phyloP scores from a whole-genome alignment of 2,329 filamentous ascomycete species.

The Paecilomyces niveus region DNA sequence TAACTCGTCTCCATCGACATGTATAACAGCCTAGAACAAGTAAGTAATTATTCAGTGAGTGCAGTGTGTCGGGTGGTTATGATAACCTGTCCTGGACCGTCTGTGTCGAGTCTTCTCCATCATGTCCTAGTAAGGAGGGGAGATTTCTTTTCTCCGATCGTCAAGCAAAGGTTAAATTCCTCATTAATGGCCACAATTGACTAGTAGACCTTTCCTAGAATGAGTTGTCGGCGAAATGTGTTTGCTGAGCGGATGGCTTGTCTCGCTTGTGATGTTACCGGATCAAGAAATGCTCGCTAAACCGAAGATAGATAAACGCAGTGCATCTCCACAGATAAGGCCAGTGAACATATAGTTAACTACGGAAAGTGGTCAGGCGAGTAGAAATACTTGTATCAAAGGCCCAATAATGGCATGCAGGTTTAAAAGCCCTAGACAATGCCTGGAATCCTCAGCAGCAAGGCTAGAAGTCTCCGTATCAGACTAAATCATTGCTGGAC shows the following conservation, averaged over 20 bases:
- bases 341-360: background rate
- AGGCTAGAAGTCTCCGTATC: background rate
- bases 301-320: background rate
- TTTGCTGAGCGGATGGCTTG: background rate
- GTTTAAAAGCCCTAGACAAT: background rate
- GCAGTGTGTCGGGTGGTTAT: background rate
- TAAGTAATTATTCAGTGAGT: background rate
- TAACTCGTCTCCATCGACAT: background rate
- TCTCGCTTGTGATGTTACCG: background rate
- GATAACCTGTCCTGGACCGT: background rate
- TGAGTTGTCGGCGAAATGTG: no score
- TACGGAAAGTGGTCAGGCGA: background rate
- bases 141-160: no score
- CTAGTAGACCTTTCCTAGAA: no score
- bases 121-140: background rate
- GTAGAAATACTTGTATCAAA: background rate
- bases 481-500: background rate
- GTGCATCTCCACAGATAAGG: background rate
- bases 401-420: background rate
- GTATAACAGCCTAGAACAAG: background rate
- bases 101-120: background rate
- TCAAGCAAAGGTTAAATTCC: no score
- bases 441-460: background rate
- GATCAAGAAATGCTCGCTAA: background rate
- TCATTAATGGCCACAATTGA: no score